Evolutionary conservation across 1,284 basidiomycete genomes (phyloP).

Genomic region (Pseudozyma sp.): DNA sequence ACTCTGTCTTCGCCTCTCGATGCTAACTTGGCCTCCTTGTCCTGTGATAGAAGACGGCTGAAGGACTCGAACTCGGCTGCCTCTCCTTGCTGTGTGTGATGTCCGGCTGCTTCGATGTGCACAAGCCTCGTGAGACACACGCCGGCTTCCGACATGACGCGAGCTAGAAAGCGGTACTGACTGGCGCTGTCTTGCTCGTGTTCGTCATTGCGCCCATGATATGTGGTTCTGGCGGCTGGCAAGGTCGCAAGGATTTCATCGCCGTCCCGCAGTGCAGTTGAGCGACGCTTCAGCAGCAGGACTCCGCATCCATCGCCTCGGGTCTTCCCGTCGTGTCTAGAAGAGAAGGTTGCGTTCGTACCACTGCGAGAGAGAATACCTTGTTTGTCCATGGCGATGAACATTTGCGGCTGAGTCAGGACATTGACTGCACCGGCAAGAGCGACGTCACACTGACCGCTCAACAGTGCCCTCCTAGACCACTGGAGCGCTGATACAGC

Average conservation of each 20-base stretch:
- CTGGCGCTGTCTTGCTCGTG: neutral
- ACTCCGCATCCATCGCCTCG: conserved; percentile 53
- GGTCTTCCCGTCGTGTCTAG: conserved; percentile 41
- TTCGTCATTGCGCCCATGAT: conserved; percentile 7
- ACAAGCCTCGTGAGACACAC: conserved; percentile 9
- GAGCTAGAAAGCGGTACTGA: conserved; percentile 20
- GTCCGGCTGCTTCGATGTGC: conserved; percentile 50
- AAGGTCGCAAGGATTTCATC: conserved; percentile 48
- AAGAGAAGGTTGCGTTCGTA: conserved; percentile 38
- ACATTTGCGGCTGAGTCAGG: conserved; percentile 51
- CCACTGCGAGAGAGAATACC: conserved; percentile 39
- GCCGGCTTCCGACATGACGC: conserved; percentile 23
- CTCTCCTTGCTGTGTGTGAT: conserved; percentile 30
- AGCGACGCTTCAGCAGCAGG: conserved; percentile 49
- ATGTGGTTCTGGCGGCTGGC: conserved; percentile 25
- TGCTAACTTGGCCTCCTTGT: no score
- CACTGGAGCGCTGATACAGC: conserved; percentile 44
- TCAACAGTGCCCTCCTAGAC: conserved; percentile 39
- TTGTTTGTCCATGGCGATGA: conserved; percentile 53
- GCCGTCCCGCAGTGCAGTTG: conserved; percentile 43
- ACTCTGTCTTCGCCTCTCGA: neutral
- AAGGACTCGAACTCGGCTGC: conserved; percentile 45
- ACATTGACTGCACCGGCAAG: conserved; percentile 46
- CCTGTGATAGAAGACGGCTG: conserved; percentile 5
- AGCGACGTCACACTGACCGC: conserved; percentile 50